Conservation (phyloP, 2,329 filamentous ascomycete species). For the Hymenoscyphus scutula region DNA sequence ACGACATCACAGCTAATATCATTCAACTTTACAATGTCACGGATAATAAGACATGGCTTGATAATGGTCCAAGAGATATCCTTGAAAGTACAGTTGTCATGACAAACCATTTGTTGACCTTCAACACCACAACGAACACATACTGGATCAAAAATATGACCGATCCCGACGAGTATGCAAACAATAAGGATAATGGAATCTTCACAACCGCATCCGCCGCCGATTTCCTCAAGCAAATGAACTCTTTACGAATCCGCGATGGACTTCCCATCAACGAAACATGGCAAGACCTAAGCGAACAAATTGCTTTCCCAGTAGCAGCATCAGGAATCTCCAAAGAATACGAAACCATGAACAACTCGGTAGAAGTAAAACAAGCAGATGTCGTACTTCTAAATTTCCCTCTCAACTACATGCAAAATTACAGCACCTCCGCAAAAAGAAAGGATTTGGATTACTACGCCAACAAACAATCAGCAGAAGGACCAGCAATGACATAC, state of each 20-base stretch:
- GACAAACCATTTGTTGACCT: conserved; percentile 57
- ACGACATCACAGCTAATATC: conserved; percentile 60
- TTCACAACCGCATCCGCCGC: conserved; percentile 53
- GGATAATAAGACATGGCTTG: conserved; percentile 36
- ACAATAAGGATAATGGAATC: conserved; percentile 56
- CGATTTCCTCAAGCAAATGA: conserved; percentile 48
- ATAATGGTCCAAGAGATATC: conserved; percentile 55
- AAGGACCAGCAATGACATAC: conserved; percentile 73
- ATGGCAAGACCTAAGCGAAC: conserved; percentile 54
- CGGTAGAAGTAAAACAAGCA: conserved; percentile 65
- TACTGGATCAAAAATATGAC: conserved; percentile 61
- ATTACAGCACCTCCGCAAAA: conserved; percentile 49
- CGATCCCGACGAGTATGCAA: conserved; percentile 52
- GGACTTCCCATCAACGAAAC: conserved; percentile 48
- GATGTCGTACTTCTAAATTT: conserved; percentile 67
- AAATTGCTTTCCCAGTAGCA: conserved; percentile 54
- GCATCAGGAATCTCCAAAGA: conserved; percentile 61
- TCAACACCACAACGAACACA: conserved; percentile 53
- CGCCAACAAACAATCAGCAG: conserved; percentile 63
- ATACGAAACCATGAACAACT: conserved; percentile 65
- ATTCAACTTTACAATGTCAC: conserved; percentile 36
- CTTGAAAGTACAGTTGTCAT: conserved; percentile 62
- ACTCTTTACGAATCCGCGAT: conserved; percentile 24
- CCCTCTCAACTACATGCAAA: conserved; percentile 56
- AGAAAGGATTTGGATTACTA: conserved; percentile 63